phyloP scores from a whole-genome alignment of 129 eudicot genomes.

The Smallanthus sonchifolius region DNA sequence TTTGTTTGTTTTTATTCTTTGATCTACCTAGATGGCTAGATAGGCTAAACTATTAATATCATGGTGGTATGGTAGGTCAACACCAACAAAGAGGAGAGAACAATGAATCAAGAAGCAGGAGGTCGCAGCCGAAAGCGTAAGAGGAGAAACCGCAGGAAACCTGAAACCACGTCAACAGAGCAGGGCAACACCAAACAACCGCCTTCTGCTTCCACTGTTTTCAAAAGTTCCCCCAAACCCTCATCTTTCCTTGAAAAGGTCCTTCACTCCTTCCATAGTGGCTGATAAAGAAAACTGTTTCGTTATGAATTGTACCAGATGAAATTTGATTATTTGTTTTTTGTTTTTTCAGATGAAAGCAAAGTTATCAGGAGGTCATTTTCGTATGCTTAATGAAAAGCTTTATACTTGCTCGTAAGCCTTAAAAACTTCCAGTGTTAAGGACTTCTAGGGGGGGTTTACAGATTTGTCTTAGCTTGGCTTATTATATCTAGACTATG shows the following conservation, averaged over 20 bases:
- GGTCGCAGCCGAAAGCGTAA: constrained; percentile 54
- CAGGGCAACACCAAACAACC: constrained; percentile 5
- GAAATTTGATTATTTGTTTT: constrained; percentile 2
- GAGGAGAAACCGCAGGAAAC: constrained; percentile 39
- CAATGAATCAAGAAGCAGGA: constrained; percentile 37
- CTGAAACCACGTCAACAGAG: constrained; percentile 7
- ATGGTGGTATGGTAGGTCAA: neutral
- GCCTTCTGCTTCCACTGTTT: constrained; percentile 1
- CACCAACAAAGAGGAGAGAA: neutral
- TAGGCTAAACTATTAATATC: too few relatives aligned
- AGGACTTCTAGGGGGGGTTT: too few relatives aligned
- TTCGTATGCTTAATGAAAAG: constrained; percentile 94
- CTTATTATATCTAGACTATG: too few relatives aligned
- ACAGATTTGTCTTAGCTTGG: too few relatives aligned
- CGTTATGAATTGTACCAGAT: neutral
- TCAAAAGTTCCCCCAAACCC: constrained; percentile 36
- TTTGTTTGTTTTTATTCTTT: too few relatives aligned
- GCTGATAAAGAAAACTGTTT: neutral
- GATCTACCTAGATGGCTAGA: too few relatives aligned
- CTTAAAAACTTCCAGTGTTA: neutral
- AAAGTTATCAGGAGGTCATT: constrained; percentile 87
- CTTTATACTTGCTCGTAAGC: constrained; percentile 93
- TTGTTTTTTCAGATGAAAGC: constrained; percentile 69
- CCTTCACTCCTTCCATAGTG: neutral
- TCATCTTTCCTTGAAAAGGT: constrained; percentile 70